Evolutionary conservation across 371 early-diverging fungal species (phyloP).

Genomic region (Mortierella sp.): DNA sequence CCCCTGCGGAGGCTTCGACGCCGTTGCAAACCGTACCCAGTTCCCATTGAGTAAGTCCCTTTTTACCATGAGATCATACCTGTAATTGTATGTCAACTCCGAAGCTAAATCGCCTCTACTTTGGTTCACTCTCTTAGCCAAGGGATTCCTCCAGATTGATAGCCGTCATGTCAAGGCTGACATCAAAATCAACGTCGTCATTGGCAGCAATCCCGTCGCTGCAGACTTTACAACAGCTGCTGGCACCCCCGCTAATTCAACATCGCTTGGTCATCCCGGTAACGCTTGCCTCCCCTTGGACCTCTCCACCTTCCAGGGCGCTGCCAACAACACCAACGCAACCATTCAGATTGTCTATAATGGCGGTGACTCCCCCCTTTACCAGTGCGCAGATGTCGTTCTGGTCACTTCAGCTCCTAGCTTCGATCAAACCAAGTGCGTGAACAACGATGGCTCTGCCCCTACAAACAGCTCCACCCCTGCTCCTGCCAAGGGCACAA

Average conservation of each 20-base stretch:
- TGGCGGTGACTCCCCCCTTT: constrained; percentile 69
- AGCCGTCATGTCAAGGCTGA: constrained; percentile 62
- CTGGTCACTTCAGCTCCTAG: constrained; percentile 55
- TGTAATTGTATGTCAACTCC: neutral
- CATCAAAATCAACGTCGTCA: constrained; percentile 61
- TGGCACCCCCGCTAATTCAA: constrained; percentile 44
- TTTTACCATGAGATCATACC: neutral
- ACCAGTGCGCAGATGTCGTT: constrained; percentile 73
- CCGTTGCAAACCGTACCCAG: constrained; percentile 55
- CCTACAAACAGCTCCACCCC: constrained; percentile 14
- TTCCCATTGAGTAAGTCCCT: constrained; percentile 63
- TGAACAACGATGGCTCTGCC: constrained; percentile 52
- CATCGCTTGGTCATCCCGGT: constrained; percentile 59
- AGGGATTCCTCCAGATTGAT: constrained; percentile 66
- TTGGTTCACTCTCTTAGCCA: constrained; percentile 21
- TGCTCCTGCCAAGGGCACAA: neutral
- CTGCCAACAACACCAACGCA: constrained; percentile 62
- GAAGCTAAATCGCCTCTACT: neutral
- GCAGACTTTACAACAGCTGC: constrained; percentile 54
- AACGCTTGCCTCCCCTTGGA: constrained; percentile 61
- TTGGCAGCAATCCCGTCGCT: constrained; percentile 58
- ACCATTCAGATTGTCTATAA: constrained; percentile 70
- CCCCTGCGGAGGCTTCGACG: constrained; percentile 68
- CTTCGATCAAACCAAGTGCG: constrained; percentile 61
- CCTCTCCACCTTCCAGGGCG: constrained; percentile 45